A percentile compares a stretch with the other conserved stretches of the same genome.
Evolutionary conservation across 169 alveolate species (phyloP).

Genomic region (Neospora caninum): DNA sequence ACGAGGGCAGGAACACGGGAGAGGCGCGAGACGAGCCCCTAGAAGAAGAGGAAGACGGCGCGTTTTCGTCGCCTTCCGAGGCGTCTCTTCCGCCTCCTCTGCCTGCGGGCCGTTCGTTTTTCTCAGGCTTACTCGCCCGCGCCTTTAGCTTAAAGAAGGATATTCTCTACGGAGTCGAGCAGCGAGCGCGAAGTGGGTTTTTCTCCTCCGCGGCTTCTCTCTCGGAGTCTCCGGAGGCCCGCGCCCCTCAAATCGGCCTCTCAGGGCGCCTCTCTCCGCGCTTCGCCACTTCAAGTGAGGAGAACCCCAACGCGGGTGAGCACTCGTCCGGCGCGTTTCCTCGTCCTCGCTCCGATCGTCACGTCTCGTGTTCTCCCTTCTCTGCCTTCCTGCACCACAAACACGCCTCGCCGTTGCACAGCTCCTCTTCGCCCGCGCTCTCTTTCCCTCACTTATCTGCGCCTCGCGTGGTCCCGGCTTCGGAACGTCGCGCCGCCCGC

Average conservation of each 20-base stretch:
- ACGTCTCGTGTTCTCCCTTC: too few relatives aligned
- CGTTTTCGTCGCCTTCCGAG: background rate
- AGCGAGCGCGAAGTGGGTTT: background rate
- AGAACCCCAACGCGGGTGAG: too few relatives aligned
- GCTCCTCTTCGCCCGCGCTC: background rate
- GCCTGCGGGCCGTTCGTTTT: background rate
- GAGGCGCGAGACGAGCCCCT: background rate
- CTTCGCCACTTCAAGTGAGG: too few relatives aligned
- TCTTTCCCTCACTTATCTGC: background rate
- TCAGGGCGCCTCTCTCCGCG: background rate
- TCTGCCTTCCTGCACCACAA: too few relatives aligned
- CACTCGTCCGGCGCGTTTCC: too few relatives aligned
- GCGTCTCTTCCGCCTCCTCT: background rate
- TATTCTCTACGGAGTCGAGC: background rate
- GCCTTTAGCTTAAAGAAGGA: background rate
- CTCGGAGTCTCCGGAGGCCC: background rate
- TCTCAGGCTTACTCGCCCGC: background rate
- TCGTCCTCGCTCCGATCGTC: too few relatives aligned
- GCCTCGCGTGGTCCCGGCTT: too few relatives aligned
- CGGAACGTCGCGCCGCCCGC: background rate
- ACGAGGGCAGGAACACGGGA: background rate
- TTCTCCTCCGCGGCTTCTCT: background rate
- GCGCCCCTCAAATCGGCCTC: background rate
- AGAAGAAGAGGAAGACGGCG: background rate
- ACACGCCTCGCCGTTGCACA: background rate